These are phyloP conservation scores for Fusarium oligoseptatum DNA, from an alignment of 2,329 filamentous ascomycete genomes.

Conservation along the genomic window DNA sequence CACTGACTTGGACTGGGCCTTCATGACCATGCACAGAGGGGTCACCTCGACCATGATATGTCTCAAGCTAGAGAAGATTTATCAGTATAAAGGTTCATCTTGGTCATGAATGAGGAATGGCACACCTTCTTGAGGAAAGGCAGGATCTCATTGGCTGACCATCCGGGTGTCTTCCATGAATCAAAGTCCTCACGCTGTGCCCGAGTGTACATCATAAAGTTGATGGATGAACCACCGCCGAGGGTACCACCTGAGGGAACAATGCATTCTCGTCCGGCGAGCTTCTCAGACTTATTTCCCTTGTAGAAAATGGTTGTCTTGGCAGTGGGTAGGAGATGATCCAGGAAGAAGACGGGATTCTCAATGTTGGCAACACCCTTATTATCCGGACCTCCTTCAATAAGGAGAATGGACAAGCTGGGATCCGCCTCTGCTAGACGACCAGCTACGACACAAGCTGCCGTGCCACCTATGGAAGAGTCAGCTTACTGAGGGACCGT, in stretches of 20 bases:
- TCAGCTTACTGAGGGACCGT: background rate
- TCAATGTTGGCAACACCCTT: constrained; percentile 38
- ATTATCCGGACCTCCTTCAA: constrained; percentile 46
- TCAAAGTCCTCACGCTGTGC: constrained; percentile 49
- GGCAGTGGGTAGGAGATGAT: constrained; percentile 28
- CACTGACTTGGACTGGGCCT: constrained; percentile 69
- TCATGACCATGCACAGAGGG: constrained; percentile 62
- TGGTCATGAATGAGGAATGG: constrained; percentile 44
- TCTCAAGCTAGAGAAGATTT: constrained; percentile 60
- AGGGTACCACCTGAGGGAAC: constrained; percentile 44
- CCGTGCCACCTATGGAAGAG: constrained; percentile 43
- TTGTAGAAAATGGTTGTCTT: constrained; percentile 43
- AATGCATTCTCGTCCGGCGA: constrained; percentile 35
- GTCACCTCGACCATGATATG: constrained; percentile 63
- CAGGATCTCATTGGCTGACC: constrained; percentile 48
- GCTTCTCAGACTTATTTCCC: constrained; percentile 31
- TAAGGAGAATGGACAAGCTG: constrained; percentile 41
- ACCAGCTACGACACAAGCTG: constrained; percentile 44
- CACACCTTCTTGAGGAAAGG: constrained; percentile 48
- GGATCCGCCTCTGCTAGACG: constrained; percentile 44
- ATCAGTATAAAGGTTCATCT: constrained; percentile 36
- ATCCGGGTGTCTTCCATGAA: constrained; percentile 50
- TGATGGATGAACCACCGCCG: constrained; percentile 49
- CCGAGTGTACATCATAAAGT: constrained; percentile 48
- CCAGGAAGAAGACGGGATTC: constrained; percentile 40